A percentile compares a stretch with the other conserved stretches of the same genome.
Conservation (phyloP, 768 basidiomycete genomes). For the Leucocoprinus sp. region DNA sequence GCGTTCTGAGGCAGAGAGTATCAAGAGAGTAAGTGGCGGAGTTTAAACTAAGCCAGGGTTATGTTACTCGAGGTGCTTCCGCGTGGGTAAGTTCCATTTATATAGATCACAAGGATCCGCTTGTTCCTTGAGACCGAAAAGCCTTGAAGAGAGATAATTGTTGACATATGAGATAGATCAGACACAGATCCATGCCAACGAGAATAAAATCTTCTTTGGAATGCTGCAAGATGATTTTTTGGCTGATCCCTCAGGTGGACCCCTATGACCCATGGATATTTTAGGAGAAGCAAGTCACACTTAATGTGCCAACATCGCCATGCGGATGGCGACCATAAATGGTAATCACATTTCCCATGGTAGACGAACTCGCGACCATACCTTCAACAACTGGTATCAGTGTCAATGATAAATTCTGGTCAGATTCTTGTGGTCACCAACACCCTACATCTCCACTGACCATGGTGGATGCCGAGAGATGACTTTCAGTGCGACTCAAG, state of each 20-base stretch:
- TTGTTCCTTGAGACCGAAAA: conserved; percentile 13
- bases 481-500: conserved; percentile 6
- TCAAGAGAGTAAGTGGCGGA: conserved; percentile 38
- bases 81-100: conserved; percentile 36
- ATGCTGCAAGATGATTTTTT: conserved; percentile 8
- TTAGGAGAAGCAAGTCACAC: conserved; percentile 12
- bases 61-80: conserved; percentile 37
- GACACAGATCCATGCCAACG: neutral
- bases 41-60: conserved; percentile 33
- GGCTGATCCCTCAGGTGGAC: conserved; percentile 2
- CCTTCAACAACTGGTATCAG: conserved; percentile 1
- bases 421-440: neutral
- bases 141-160: conserved; percentile 10
- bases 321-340: conserved; percentile 12
- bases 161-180: neutral
- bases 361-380: conserved; percentile 1
- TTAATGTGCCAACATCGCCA: conserved; percentile 11
- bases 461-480: conserved; percentile 3
- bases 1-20: conserved; percentile 32
- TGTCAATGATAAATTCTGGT: neutral
- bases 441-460: neutral
- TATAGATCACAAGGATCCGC: conserved; percentile 14
- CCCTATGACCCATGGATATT: conserved; percentile 12
- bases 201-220: neutral
- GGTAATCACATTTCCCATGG: conserved; percentile 9